phyloP scores from a whole-genome alignment of 768 basidiomycete species.

The Tephrocybe sp. region DNA sequence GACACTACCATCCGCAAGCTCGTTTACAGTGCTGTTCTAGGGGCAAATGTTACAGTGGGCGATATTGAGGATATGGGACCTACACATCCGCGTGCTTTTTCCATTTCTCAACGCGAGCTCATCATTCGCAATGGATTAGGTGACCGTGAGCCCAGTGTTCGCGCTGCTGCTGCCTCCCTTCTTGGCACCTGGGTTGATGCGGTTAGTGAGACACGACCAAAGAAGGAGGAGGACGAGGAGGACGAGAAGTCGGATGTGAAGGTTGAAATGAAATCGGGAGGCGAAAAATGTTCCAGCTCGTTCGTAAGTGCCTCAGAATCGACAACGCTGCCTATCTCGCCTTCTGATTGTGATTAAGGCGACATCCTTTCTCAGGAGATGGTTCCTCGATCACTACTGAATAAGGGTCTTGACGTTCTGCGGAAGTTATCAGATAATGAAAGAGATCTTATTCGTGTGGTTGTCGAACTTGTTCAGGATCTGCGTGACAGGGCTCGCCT shows the following conservation, averaged over 20 bases:
- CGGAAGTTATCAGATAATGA: constrained; percentile 69
- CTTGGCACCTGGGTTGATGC: constrained; percentile 75
- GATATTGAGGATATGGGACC: constrained; percentile 39
- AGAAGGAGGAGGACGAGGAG: constrained; percentile 35
- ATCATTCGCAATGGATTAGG: constrained; percentile 82
- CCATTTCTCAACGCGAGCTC: constrained; percentile 69
- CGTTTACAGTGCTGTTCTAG: constrained; percentile 62
- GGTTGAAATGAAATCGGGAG: constrained; percentile 76
- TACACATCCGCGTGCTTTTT: constrained; percentile 63
- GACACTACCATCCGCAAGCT: constrained; percentile 74
- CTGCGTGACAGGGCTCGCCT: constrained; percentile 54
- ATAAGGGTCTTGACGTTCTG: constrained; percentile 81
- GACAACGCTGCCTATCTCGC: not conserved
- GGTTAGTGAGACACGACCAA: constrained; percentile 35
- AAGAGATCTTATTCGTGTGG: constrained; percentile 80
- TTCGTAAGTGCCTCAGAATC: constrained; percentile 52
- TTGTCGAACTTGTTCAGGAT: constrained; percentile 86
- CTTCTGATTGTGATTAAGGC: constrained; percentile 37
- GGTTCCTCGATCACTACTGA: constrained; percentile 68
- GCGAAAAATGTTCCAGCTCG: constrained; percentile 81
- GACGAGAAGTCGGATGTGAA: constrained; percentile 21
- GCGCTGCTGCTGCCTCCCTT: constrained; percentile 67
- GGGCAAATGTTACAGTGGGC: constrained; percentile 30
- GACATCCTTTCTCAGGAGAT: constrained; percentile 75
- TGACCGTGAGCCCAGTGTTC: constrained; percentile 76